Percentiles rank a stretch among this genome's conserved stretches.
Conservation (phyloP, 352 stramenopile species). For the Aphanomyces astaci region DNA sequence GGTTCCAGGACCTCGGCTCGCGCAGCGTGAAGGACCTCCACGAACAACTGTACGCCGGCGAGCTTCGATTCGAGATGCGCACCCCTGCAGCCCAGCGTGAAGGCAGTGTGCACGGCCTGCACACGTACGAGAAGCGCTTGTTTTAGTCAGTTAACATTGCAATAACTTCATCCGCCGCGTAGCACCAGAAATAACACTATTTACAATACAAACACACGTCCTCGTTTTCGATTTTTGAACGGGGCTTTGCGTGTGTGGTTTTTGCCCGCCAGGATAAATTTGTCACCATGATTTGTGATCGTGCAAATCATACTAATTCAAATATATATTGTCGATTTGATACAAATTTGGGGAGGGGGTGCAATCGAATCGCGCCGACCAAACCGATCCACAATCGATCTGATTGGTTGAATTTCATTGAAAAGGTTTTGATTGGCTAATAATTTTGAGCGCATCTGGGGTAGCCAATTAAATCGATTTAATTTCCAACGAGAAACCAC, state of each 20-base stretch:
- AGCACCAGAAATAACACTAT: background rate
- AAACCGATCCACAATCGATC: too few relatives aligned
- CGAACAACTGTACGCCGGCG: slow-evolving; percentile 60
- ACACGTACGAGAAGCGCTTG: slow-evolving; percentile 95
- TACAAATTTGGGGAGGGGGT: too few relatives aligned
- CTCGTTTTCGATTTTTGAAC: background rate
- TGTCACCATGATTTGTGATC: too few relatives aligned
- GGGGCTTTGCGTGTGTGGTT: background rate
- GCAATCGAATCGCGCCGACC: too few relatives aligned
- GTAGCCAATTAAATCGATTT: too few relatives aligned
- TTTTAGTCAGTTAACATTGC: slow-evolving; percentile 34
- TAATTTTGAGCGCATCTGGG: too few relatives aligned
- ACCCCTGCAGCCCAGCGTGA: slow-evolving; percentile 98
- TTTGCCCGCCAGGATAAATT: too few relatives aligned
- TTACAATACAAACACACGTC: background rate
- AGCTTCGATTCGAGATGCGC: slow-evolving; percentile 95
- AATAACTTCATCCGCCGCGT: background rate
- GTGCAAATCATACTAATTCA: too few relatives aligned
- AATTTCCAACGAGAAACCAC: too few relatives aligned
- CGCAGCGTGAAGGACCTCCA: slow-evolving; percentile 86
- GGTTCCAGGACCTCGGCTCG: slow-evolving; percentile 96
- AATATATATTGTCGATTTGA: too few relatives aligned
- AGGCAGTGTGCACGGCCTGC: slow-evolving; percentile 97
- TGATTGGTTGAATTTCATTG: too few relatives aligned
- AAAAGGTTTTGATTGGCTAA: too few relatives aligned